A percentile compares a stretch with the other conserved stretches of the same genome.
Evolutionary conservation across 1,284 basidiomycete genomes (phyloP).

Genomic region (Fomitopsis pinicola): DNA sequence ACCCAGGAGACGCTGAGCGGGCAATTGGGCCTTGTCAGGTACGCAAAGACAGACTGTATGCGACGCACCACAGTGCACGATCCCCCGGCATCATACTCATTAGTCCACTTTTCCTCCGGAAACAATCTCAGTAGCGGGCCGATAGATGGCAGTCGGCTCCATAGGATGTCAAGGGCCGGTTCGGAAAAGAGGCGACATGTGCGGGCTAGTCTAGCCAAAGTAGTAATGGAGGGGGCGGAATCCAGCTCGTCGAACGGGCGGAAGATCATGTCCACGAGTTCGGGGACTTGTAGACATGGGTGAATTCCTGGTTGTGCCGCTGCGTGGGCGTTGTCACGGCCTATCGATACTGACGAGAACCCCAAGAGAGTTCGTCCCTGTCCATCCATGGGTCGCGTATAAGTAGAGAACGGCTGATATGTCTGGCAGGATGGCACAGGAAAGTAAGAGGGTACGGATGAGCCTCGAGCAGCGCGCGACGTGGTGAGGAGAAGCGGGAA

Average conservation of each 20-base stretch:
- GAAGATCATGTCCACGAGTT: slow-evolving; percentile 13
- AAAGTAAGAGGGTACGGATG: too few relatives aligned
- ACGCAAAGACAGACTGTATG: neutral
- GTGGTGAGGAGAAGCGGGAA: too few relatives aligned
- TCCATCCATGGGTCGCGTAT: too few relatives aligned
- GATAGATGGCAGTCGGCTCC: slow-evolving; percentile 9
- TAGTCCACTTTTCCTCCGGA: slow-evolving; percentile 9
- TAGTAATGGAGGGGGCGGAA: neutral
- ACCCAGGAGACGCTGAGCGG: slow-evolving; percentile 3
- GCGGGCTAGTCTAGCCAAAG: slow-evolving; percentile 10
- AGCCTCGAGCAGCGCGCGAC: too few relatives aligned
- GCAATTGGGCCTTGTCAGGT: neutral
- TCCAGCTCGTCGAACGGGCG: neutral
- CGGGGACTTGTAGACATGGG: slow-evolving; percentile 11
- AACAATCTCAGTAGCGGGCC: slow-evolving; percentile 15
- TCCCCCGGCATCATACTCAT: slow-evolving; percentile 5
- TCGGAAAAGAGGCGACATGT: slow-evolving; percentile 13
- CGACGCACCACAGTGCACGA: slow-evolving; percentile 6
- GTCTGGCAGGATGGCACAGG: too few relatives aligned
- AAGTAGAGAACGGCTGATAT: too few relatives aligned
- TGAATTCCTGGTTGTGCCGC: neutral
- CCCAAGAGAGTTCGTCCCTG: too few relatives aligned
- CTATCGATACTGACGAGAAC: neutral
- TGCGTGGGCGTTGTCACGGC: neutral
- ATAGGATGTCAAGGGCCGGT: slow-evolving; percentile 14